These are phyloP conservation scores for Dipteronia dyeriana DNA, from an alignment of 345 rosid genomes.

Conservation along the genomic window DNA sequence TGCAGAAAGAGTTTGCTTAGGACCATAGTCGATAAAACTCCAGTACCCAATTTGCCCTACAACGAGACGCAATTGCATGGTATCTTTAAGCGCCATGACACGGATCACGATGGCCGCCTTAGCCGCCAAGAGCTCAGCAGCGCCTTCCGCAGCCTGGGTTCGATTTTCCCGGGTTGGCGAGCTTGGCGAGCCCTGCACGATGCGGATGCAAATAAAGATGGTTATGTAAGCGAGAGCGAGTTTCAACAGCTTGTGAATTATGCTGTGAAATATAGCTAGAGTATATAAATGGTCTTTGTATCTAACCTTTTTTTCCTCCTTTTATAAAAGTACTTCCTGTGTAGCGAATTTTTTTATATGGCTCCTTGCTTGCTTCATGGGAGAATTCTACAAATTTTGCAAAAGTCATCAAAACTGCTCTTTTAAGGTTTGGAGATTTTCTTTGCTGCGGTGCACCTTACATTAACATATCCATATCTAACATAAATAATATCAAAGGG, in stretches of 20 bases:
- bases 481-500: no score
- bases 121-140: neutral
- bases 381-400: no score
- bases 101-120: neutral
- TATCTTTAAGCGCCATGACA: neutral
- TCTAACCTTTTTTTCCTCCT: no score
- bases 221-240: conserved; percentile 8
- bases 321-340: no score
- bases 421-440: no score
- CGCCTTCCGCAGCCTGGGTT: conserved; percentile 15
- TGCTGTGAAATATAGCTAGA: conserved; percentile 4
- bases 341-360: no score
- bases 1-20: neutral
- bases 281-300: no score
- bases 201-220: conserved; percentile 16
- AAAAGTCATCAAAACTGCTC: no score
- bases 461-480: no score
- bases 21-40: neutral
- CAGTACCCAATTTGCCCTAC: neutral
- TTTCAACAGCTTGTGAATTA: conserved; percentile 15
- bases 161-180: conserved; percentile 13
- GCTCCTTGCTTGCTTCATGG: no score
- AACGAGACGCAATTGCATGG: neutral
- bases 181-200: conserved; percentile 9
- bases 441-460: no score